Percentiles rank a stretch among this genome's conserved stretches.
phyloP scores from a whole-genome alignment of 2,329 filamentous ascomycete species.

The Neonectria neomacrospora region DNA sequence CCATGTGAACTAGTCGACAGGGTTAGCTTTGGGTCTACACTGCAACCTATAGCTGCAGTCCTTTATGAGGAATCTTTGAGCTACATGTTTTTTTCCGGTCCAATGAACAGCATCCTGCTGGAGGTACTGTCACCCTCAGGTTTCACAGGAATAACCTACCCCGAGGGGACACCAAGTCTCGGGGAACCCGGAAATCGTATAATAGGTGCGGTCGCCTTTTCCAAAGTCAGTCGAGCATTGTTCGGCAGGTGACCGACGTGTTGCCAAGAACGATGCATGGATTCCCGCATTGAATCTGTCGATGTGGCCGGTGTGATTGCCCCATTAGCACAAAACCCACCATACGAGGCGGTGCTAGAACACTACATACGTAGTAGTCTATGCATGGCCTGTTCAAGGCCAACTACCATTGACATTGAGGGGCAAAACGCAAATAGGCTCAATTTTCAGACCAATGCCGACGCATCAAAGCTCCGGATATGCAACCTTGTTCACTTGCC shows the following conservation, averaged over 20 bases:
- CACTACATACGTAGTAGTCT: not conserved
- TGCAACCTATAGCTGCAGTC: not conserved
- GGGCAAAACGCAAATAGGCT: not conserved
- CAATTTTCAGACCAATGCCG: not conserved
- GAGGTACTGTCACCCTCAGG: not conserved
- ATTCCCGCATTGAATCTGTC: not conserved
- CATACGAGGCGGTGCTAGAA: not conserved
- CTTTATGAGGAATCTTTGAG: not conserved
- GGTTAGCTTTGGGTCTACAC: not conserved
- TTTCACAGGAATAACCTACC: not conserved
- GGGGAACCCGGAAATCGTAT: not conserved
- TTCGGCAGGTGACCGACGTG: not conserved
- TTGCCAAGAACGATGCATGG: not conserved
- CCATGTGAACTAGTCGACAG: not conserved
- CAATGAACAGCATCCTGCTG: not conserved
- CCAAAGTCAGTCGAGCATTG: not conserved
- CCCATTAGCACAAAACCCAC: not conserved
- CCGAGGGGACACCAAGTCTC: not conserved
- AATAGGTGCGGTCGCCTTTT: not conserved
- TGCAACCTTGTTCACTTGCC: not conserved
- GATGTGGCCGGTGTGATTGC: not conserved
- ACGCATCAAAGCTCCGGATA: not conserved
- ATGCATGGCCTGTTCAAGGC: not conserved
- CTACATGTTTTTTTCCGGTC: not conserved
- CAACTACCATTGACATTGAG: not conserved